phyloP scores from a whole-genome alignment of 345 rosid species.

The Hypericum androsaemum region DNA sequence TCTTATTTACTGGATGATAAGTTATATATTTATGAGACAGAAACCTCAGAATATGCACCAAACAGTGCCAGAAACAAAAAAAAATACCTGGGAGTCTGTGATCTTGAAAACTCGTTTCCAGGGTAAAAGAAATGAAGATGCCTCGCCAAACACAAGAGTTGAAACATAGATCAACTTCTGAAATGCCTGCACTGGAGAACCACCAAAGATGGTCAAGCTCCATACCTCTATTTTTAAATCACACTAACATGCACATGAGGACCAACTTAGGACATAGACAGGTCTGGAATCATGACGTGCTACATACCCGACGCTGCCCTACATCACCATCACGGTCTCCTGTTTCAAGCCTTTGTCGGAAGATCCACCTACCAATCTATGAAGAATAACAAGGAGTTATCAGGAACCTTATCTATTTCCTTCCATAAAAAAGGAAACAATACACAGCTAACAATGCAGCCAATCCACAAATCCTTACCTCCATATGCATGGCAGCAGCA shows the following conservation, averaged over 20 bases:
- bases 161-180: slow-evolving; percentile 96
- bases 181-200: slow-evolving; percentile 95
- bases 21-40: too few species aligned
- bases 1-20: too few species aligned
- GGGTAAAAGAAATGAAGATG: slow-evolving; percentile 90
- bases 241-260: background rate
- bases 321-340: slow-evolving; percentile 86
- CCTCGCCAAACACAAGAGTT: slow-evolving; percentile 92
- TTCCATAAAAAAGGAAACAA: background rate
- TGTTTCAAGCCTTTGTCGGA: slow-evolving; percentile 96
- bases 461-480: slow-evolving; percentile 33
- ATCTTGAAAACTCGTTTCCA: slow-evolving; percentile 97
- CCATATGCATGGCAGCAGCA: slow-evolving; percentile 94
- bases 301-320: slow-evolving; percentile 84
- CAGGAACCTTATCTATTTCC: background rate
- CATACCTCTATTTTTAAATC: slow-evolving; percentile 14
- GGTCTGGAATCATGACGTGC: slow-evolving; percentile 8
- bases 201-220: slow-evolving; percentile 51
- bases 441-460: too few species aligned
- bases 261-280: background rate
- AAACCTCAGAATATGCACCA: too few species aligned
- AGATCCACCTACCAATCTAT: slow-evolving; percentile 81
- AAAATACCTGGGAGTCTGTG: slow-evolving; percentile 81
- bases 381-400: slow-evolving; percentile 7
- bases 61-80: background rate